phyloP scores from a whole-genome alignment of 164 flowering plant genomes.

The Berberis vulgaris region DNA sequence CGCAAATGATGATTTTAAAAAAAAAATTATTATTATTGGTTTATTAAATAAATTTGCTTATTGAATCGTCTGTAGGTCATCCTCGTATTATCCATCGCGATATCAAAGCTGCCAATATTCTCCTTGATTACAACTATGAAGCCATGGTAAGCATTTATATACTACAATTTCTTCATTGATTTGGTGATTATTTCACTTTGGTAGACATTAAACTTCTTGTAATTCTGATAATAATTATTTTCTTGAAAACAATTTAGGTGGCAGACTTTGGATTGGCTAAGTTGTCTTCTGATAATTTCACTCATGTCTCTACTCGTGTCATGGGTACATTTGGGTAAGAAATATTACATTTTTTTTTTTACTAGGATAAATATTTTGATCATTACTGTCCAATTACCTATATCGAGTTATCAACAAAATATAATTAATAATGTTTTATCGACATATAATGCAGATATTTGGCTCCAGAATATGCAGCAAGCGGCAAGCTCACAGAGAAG shows the following conservation, averaged over 20 bases:
- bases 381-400: no score
- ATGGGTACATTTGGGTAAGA: slow-evolving; percentile 89
- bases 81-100: slow-evolving; percentile 75
- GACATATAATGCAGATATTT: slow-evolving; percentile 42
- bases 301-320: slow-evolving; percentile 82
- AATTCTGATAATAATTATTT: not conserved
- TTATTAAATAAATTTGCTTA: not conserved
- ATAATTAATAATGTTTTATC: not conserved
- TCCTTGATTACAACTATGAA: slow-evolving; percentile 56
- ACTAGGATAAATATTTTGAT: not conserved
- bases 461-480: slow-evolving; percentile 88
- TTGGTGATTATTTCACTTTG: no score
- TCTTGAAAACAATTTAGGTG: slow-evolving; percentile 29
- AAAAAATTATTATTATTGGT: not conserved
- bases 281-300: slow-evolving; percentile 52
- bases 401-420: no score
- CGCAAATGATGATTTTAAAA: not conserved
- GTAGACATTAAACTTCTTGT: no score
- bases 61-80: slow-evolving; percentile 35
- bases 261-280: slow-evolving; percentile 90
- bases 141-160: slow-evolving; percentile 43
- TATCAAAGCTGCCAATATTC: slow-evolving; percentile 68
- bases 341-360: not conserved
- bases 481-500: slow-evolving; percentile 70
- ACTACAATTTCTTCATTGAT: no score